Base-by-base conservation (phyloP, 331 rosid species). In the Stylosanthes scabra region DNA sequence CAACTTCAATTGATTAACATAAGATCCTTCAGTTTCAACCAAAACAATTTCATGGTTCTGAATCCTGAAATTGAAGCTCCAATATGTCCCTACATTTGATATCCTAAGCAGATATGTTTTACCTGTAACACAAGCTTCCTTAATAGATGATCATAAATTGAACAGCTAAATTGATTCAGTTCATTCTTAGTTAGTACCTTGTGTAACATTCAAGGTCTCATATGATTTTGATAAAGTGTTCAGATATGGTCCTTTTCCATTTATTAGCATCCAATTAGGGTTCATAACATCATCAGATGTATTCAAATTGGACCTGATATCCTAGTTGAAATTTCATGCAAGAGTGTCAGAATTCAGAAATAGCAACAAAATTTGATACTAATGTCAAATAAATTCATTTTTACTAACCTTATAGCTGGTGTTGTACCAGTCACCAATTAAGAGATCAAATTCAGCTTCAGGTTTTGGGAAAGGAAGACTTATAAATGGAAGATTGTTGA, bases 11-110 rank as follows among this genome's bases (percentile, higher is more conserved):
- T 88, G 91, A 70, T 80, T 77, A 34, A 88, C 86, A 78, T 88
- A 88, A 15, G 96, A 91, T 55, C 98, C 98, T 88, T 93, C 98
- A 70, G 91, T 89, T 81, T 89, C 98, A 28, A 91, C 95, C 83
- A 88, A 34, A 78, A 81, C 78, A 77, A 93, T 13, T 47, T 70
- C 75, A 76, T 93, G 98, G 66, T 80, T 84, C 60, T 88, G 91
- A 83, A 93, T 91, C 85, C 90, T 86, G 83, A 91, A 86, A 68
- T 91, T 91, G 88, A 91, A 84, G 82, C 97, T 93, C 80, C 83
- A 57, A 0, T 83, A 62, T 42, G 76, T 85, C 29, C 98, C 97
- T 68, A 91, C 97, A 7, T 93, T 91, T 74, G 97, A 91, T 86
- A 91, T 84, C 83, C 95, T 91, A 15, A 89, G 83, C 85, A 91